Conservation (phyloP, 73 alveolate genomes). For the Blepharisma japonicum region DNA sequence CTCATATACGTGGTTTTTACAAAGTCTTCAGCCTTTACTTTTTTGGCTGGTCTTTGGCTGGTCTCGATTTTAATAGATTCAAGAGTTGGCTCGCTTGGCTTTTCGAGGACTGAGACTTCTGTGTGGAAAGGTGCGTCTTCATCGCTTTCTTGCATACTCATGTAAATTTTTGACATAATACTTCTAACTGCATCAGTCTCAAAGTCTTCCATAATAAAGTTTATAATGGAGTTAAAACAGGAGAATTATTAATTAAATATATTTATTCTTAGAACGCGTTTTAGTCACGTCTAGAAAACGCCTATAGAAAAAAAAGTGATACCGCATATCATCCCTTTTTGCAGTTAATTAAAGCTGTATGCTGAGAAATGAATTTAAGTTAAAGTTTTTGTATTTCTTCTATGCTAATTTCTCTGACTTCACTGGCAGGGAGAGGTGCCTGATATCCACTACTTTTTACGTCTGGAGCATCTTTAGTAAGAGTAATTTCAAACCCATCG, state of each 20-base stretch:
- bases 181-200: constrained; percentile 17
- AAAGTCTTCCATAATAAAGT: background rate
- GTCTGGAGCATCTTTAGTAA: constrained; percentile 11
- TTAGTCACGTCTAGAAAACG: too few species aligned
- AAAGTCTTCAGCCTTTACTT: background rate
- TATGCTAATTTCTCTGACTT: constrained; percentile 18
- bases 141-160: background rate
- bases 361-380: too few species aligned
- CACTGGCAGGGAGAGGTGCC: constrained; percentile 32
- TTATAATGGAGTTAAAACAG: background rate
- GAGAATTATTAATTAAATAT: too few species aligned
- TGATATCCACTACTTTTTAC: constrained; percentile 15
- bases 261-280: too few species aligned
- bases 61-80: too few species aligned
- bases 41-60: background rate
- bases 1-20: background rate
- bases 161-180: background rate
- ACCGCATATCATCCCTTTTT: too few species aligned
- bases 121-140: background rate
- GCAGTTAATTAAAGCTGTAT: too few species aligned
- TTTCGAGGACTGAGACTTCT: background rate
- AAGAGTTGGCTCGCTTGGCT: too few species aligned
- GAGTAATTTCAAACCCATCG: background rate
- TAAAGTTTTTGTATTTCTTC: constrained; percentile 27
- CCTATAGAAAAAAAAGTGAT: too few species aligned